These are phyloP conservation scores for Colletotrichum destructivum DNA, from an alignment of 2,329 filamentous ascomycete species.

Conservation along the genomic window DNA sequence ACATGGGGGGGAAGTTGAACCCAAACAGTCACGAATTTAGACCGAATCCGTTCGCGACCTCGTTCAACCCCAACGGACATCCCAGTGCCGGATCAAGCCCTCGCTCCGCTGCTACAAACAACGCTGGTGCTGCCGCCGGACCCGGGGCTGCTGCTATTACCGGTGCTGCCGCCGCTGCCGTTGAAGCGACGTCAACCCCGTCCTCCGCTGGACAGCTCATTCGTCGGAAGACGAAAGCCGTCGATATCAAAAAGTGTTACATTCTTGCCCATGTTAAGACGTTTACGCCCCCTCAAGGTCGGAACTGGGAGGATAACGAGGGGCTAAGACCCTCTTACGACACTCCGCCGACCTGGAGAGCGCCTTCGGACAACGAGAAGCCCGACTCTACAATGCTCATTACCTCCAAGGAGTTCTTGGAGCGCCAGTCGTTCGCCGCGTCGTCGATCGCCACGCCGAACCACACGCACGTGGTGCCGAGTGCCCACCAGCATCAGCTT, in stretches of 20 bases:
- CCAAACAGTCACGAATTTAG: constrained; percentile 84
- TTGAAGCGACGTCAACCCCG: constrained; percentile 28
- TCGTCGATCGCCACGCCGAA: constrained; percentile 78
- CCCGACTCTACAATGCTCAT: constrained; percentile 73
- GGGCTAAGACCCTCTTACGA: constrained; percentile 89
- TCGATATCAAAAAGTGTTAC: constrained; percentile 79
- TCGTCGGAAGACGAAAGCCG: constrained; percentile 78
- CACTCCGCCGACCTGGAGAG: constrained; percentile 88
- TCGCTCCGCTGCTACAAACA: constrained; percentile 71
- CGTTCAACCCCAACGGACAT: constrained; percentile 82
- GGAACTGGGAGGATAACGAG: constrained; percentile 81
- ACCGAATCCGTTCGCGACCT: constrained; percentile 83
- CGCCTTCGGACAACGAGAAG: constrained; percentile 78
- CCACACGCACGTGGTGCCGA: constrained; percentile 77
- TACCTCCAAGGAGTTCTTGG: constrained; percentile 86
- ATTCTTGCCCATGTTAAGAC: constrained; percentile 70
- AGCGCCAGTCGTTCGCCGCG: constrained; percentile 72
- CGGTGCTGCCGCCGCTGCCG: not conserved
- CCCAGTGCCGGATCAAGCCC: constrained; percentile 82
- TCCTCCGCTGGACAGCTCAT: constrained; percentile 68
- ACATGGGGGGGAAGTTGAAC: constrained; percentile 72
- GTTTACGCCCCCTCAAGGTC: constrained; percentile 65
- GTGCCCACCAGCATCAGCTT: constrained; percentile 87
- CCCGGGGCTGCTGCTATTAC: not conserved
- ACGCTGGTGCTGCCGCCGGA: constrained; percentile 54